Base-by-base conservation (phyloP, 306 rosid species). In the Cyclanthera cordifolia region DNA sequence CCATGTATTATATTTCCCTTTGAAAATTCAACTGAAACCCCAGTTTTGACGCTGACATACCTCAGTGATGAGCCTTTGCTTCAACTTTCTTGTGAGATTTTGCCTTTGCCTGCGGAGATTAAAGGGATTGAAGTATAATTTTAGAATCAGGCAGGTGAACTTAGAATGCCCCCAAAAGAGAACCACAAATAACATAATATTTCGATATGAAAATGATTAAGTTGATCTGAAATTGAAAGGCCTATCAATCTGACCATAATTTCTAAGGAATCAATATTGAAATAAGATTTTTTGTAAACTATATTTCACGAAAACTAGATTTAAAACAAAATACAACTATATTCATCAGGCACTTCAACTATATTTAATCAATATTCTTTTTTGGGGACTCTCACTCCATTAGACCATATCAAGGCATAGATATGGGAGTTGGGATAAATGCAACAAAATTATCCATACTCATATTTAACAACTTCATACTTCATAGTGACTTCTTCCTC, bases 21-120 rank as follows among this genome's bases (percentile, higher is more conserved):
- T 17, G 73, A 79, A 79, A 70, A 73, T 77, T 75, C 69, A 77
- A 75, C 65, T 59, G 54, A 69, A 57, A 67, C 61, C 70, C 65
- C 71, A 67, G 2, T 76, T 72, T 25, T 64, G 73, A 23, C 19
- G n/a, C n/a, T 32, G 23, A 17, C 48, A 79, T 73, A 51, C 45
- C 73, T 87, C 76, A 91, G 84, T 88, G 97, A 77, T 84, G 95
- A 79, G 86, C 77, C 79, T 85, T 84, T 30, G 81, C 82, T 64
- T 76, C 88, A 30, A 82, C 83, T 77, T 87, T 87, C 74, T 78
- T 23, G 6, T 83, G 96, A 67, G 88, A 87, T 72, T 89, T 89
- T 5, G 95, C 95, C 82, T 92, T 87, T 48, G 93, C 89, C 96
- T 92, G 88, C 58, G 65, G 56, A 50, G 55, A 69, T 15, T 25